Conservation (phyloP, 163 green algal species). For the Botryococcus braunii region DNA sequence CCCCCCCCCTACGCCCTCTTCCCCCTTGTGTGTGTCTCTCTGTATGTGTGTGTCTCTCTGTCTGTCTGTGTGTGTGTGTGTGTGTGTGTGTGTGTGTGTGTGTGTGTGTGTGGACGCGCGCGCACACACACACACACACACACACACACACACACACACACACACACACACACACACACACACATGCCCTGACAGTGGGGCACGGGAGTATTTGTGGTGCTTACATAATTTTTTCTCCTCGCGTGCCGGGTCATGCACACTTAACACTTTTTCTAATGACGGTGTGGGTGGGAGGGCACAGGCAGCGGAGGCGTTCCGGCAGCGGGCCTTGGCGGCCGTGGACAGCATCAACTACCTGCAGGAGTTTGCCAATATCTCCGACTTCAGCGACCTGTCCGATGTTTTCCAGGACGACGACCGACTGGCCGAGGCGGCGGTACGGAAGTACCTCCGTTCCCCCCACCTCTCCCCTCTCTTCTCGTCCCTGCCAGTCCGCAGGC, state of each 20-base stretch:
- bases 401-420: constrained; percentile 49
- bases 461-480: constrained; percentile 3
- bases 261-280: neutral
- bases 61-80: neutral
- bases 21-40: no score
- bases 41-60: constrained; percentile 3
- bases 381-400: constrained; percentile 34
- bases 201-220: no score
- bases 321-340: constrained; percentile 36
- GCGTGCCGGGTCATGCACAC: no score
- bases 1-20: no score
- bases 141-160: no score
- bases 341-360: constrained; percentile 47
- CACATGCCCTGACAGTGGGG: neutral
- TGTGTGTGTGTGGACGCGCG: no score
- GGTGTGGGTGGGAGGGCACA: constrained; percentile 17
- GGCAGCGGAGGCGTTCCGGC: constrained; percentile 37
- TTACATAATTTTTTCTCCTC: no score
- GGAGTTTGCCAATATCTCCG: constrained; percentile 36
- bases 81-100: no score
- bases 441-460: neutral
- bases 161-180: neutral
- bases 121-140: no score
- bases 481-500: no score
- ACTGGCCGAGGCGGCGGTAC: constrained; percentile 47